Percentiles rank a stretch among this genome's conserved stretches.
These are phyloP conservation scores for Phytophthora vignae DNA, from an alignment of 352 stramenopile species.

Conservation along the genomic window DNA sequence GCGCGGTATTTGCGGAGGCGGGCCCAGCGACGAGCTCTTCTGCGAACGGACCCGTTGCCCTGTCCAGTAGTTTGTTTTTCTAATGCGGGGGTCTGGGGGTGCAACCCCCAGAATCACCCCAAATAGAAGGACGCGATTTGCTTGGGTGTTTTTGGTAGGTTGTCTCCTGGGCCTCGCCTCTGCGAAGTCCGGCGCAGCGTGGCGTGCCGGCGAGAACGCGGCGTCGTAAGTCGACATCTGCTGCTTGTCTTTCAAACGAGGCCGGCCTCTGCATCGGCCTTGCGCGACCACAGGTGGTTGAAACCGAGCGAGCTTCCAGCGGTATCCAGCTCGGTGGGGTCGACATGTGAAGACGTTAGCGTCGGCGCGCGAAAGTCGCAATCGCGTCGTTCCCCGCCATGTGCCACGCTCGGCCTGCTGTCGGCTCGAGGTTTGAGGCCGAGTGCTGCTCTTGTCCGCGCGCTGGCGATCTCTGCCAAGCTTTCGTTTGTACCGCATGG, in stretches of 20 bases:
- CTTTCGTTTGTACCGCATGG: constrained; percentile 33
- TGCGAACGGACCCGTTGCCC: too few relatives aligned
- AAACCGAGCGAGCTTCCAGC: background rate
- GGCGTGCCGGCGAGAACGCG: constrained; percentile 23
- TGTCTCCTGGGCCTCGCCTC: background rate
- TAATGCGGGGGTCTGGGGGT: too few relatives aligned
- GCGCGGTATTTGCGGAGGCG: too few relatives aligned
- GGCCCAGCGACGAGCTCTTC: too few relatives aligned
- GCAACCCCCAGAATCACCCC: too few relatives aligned
- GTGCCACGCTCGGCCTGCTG: constrained; percentile 25
- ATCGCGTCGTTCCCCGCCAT: constrained; percentile 27
- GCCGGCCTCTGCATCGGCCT: constrained; percentile 5
- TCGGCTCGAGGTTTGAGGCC: constrained; percentile 19
- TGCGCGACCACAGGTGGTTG: background rate
- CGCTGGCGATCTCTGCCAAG: constrained; percentile 28
- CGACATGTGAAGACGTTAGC: constrained; percentile 15
- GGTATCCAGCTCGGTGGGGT: constrained; percentile 34
- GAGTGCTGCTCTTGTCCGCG: background rate
- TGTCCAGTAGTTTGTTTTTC: too few relatives aligned
- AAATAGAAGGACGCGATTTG: too few relatives aligned
- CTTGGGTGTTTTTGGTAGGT: too few relatives aligned
- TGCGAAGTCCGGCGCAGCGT: constrained; percentile 17
- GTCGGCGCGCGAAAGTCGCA: constrained; percentile 15
- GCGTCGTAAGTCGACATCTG: constrained; percentile 25
- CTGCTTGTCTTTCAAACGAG: constrained; percentile 25